These are phyloP conservation scores for Inga laurina DNA, from an alignment of 306 rosid species.

Conservation along the genomic window DNA sequence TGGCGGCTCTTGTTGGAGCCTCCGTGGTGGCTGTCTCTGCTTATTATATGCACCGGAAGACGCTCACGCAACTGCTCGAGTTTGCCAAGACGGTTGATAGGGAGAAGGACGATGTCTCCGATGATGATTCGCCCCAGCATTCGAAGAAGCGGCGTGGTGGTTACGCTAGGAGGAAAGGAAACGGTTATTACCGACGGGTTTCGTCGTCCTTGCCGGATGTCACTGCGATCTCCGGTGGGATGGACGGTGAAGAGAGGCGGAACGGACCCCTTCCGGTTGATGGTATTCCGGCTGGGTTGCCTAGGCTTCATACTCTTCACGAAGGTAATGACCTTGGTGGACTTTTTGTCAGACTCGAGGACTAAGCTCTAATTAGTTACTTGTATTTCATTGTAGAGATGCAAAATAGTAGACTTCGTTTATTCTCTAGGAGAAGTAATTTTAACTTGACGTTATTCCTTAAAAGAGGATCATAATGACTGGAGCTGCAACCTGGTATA, in stretches of 20 bases:
- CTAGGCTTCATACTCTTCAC: constrained; percentile 80
- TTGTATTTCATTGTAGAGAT: not conserved
- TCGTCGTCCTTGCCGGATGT: constrained; percentile 87
- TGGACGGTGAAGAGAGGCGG: constrained; percentile 58
- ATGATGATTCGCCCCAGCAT: constrained; percentile 57
- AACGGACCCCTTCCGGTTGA: constrained; percentile 59
- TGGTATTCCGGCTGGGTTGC: constrained; percentile 83
- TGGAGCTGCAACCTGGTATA: constrained; percentile 12
- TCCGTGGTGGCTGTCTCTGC: constrained; percentile 91
- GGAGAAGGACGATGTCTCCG: constrained; percentile 45
- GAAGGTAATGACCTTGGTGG: constrained; percentile 59
- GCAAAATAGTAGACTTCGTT: not conserved
- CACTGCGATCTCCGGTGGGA: constrained; percentile 51
- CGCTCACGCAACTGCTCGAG: constrained; percentile 84
- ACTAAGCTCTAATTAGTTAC: not conserved
- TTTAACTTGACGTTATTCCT: not conserved
- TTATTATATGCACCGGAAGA: constrained; percentile 89
- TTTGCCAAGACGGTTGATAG: constrained; percentile 81
- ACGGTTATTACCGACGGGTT: constrained; percentile 45
- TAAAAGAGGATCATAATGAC: not conserved
- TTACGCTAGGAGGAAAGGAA: constrained; percentile 46
- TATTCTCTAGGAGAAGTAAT: not conserved
- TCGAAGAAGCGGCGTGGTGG: constrained; percentile 53
- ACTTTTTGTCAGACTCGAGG: constrained; percentile 22
- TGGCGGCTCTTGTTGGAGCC: constrained; percentile 96